Evolutionary conservation across 257 asterid genomes (phyloP).

Genomic region (Linaria vulgaris): DNA sequence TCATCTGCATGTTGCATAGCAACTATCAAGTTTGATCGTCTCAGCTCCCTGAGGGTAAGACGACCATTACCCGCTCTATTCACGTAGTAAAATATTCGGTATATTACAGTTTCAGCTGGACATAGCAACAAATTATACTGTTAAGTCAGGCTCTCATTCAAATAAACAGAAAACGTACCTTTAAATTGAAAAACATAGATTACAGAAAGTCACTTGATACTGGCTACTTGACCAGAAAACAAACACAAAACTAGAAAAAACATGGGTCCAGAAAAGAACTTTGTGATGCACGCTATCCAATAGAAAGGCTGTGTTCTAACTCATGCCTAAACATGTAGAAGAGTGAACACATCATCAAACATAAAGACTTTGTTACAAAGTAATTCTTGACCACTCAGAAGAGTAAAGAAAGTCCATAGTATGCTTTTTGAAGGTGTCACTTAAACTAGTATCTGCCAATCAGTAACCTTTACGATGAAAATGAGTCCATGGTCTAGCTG

Average conservation of each 20-base stretch:
- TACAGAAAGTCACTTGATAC: slow-evolving; percentile 18
- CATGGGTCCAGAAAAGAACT: neutral
- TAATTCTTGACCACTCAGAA: no score
- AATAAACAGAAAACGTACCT: neutral
- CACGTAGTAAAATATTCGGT: slow-evolving; percentile 95
- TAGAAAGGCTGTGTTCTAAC: slow-evolving; percentile 10
- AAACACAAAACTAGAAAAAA: slow-evolving; percentile 3
- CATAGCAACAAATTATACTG: slow-evolving; percentile 41
- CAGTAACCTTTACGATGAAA: neutral
- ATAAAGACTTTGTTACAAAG: no score
- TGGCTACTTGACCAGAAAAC: slow-evolving; percentile 17
- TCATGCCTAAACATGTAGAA: slow-evolving; percentile 22
- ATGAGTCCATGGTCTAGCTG: neutral
- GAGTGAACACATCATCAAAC: neutral
- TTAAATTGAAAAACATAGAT: slow-evolving; percentile 1
- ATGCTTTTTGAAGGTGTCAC: neutral
- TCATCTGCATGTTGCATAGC: slow-evolving; percentile 99
- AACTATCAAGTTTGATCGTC: slow-evolving; percentile 77
- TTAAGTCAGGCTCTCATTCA: slow-evolving; percentile 4
- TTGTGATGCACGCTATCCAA: slow-evolving; percentile 11
- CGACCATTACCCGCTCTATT: slow-evolving; percentile 93
- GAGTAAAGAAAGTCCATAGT: no score
- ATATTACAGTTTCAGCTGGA: slow-evolving; percentile 98
- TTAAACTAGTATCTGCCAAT: neutral
- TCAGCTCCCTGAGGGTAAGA: slow-evolving; percentile 93